Base-by-base conservation (phyloP, 805 yeast genomes). In the Priceomyces castillae region DNA sequence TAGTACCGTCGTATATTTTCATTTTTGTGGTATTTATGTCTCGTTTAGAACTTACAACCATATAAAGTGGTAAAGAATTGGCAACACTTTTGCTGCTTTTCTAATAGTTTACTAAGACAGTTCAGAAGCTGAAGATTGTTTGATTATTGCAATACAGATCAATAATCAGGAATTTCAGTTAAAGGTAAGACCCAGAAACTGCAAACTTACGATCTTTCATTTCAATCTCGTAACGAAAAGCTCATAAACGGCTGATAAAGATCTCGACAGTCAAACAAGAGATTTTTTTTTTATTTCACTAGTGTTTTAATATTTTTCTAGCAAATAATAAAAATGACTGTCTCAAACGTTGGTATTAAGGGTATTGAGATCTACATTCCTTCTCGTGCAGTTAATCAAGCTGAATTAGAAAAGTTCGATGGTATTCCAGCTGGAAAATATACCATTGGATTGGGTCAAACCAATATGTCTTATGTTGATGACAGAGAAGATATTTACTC, bases 401-500 rank as follows among this genome's bases (percentile, higher is more conserved):
- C 82, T 39, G 98, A 88, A 43, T 74, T 94, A 53, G 99, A 94
- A 68, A 71, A 76, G 51, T 81, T 71, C 57, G 96, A 90, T 64
- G 87, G 86, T 44, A 90, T 92, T 48, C 80, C 98, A 17, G 73
- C 86, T 43, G 99, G 99, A 47, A 94, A 94, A 68, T 94, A 90
- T 78, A 94, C 99, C 62, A 92, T 94, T 67, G 99, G 99, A 40
- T 78, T 94, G 48, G 99, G 99, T 52, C 99, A 94, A 75, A 92
- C 97, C 59, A 89, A 90, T 69, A 94, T 94, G 99, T 80, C 95
- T 15, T 94, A 88, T 59, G 98, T 94, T 53, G 86, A 92, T 64
- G 99, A 94, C 72, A 83, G 97, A 67, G 98, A 94, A 71, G 99
- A 94, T 62, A 90, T 90, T 58, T 90, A 90, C 75, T 94, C 99